Evolutionary conservation across 2,329 filamentous ascomycete species (phyloP), one percentile per base, ranked within the genome.

Genomic region (Domatiomyces catenatus): DNA sequence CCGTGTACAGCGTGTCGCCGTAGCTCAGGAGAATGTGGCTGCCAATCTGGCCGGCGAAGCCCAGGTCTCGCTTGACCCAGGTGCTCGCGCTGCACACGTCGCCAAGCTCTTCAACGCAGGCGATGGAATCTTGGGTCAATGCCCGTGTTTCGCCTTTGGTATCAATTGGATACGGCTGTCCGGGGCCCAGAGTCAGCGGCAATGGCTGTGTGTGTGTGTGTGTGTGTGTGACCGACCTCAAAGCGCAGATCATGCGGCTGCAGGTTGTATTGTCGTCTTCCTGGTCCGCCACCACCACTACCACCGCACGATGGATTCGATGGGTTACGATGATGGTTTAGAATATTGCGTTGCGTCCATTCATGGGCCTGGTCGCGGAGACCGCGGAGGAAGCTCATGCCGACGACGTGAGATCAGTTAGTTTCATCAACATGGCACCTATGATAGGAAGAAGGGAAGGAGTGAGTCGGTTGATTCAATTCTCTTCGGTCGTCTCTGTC

Each of bases 51-150:
- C 59, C 59, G 46, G 55, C 53, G 42, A 61, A 61, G 3, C 59
- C 59, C 2, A 60, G 50, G 47, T 61, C 59, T 24, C 59, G 55
- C 43, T 58, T 60, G 43, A 61, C 56, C 44, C 57, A 56, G 6
- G 56, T 60, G 26, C 51, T 58, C 18, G 50, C 47, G 47, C 59
- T 61, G 19, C 51, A 54, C n/a, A 61, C 59, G 15, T 54, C 48
- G 24, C 59, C 59, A 15, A 61, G 52, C 32, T 57, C 46, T 17
- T 57, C 52, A 18, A 56, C 58, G 8, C 47, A 48, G 19, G 44
- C 26, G 15, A 59, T 48, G 4, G 32, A 39, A 15, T 39, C 32
- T 39, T 39, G 10, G 2, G 8, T 39, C 10, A 39, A 12, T 12
- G 2, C 32, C 15, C 32, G 10, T 12, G 5, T 39, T 5, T 15